Conservation (phyloP, 129 eudicot genomes). For the Sambucus nigra region DNA sequence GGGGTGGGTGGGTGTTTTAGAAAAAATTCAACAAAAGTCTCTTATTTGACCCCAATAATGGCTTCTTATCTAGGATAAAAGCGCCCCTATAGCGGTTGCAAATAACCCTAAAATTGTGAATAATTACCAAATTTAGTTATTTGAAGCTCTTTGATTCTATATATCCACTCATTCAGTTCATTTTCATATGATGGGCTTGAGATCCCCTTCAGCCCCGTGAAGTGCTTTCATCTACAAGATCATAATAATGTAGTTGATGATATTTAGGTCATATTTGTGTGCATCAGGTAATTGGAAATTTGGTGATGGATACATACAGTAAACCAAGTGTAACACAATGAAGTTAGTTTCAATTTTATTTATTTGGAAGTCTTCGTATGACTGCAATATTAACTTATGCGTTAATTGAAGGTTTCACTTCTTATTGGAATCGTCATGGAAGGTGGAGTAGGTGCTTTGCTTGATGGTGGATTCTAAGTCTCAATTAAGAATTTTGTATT, state of each 20-base stretch:
- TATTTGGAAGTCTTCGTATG: neutral
- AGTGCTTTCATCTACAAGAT: neutral
- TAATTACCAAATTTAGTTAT: no score
- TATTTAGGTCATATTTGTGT: slow-evolving; percentile 6
- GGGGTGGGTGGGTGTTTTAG: no score
- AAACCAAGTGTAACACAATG: slow-evolving; percentile 62
- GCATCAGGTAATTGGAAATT: slow-evolving; percentile 62
- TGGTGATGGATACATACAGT: slow-evolving; percentile 73
- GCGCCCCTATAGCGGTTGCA: no score
- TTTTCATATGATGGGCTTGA: neutral
- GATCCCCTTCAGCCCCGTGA: neutral
- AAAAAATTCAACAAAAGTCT: no score
- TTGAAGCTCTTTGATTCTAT: no score
- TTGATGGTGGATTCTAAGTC: slow-evolving; percentile 91
- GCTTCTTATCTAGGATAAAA: no score
- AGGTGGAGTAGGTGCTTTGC: slow-evolving; percentile 89
- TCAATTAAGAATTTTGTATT: slow-evolving; percentile 91
- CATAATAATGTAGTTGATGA: neutral
- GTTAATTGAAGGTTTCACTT: slow-evolving; percentile 54
- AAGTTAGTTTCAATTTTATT: slow-evolving; percentile 3
- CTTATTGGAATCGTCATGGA: slow-evolving; percentile 95
- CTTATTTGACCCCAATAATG: no score
- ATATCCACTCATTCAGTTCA: neutral
- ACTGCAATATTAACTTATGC: slow-evolving; percentile 11
- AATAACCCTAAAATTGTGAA: no score